Evolutionary conservation across 257 asterid species (phyloP), one percentile per base, ranked within the genome.

Genomic region (Solanum verrucosum): DNA sequence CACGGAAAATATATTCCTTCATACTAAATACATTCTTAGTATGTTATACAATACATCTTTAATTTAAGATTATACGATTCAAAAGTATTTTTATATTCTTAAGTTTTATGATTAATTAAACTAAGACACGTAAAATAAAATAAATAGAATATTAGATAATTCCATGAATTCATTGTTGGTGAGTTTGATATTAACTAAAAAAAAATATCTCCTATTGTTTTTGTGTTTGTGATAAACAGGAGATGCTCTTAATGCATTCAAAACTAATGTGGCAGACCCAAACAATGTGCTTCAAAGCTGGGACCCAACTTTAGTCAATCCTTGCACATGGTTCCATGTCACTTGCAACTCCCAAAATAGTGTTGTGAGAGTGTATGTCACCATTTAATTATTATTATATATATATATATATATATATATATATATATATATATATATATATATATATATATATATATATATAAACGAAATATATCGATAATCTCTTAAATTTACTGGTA

Each of bases 261-360:
- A 46, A 87, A 0, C 7, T 2, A 2, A 15, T 0, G 6, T 92
- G 84, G 8, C 0, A 4, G 96, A 94, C 73, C 96, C 95, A 38
- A 88, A 90, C 73, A 93, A 92, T 87, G 94, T 91, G 12, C 94
- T 94, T 9, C 92, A 83, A 89, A 93, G 93, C 88, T 94, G 95
- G 96, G 93, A 94, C 90, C 90, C 95, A 14, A 94, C 93, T 0
- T 88, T 92, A 4, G 67, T 84, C 10, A 91, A 90, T 87, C 96
- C 96, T 4, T 93, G 95, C 70, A 92, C 92, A 65, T 94, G 94
- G 94, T 88, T 90, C 20, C 93, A 93, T 84, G 86, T 94, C 59
- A 88, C 93, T 0, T 93, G 96, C 90, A 90, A 92, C 73, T 0
- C 0, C 6, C 77, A 91, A 0, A 89, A 90, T 87, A 85, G 90